Evolutionary conservation across 1,284 basidiomycete species (phyloP), one percentile per base, ranked within the genome.

Genomic region (Afroboletus lepidellus): DNA sequence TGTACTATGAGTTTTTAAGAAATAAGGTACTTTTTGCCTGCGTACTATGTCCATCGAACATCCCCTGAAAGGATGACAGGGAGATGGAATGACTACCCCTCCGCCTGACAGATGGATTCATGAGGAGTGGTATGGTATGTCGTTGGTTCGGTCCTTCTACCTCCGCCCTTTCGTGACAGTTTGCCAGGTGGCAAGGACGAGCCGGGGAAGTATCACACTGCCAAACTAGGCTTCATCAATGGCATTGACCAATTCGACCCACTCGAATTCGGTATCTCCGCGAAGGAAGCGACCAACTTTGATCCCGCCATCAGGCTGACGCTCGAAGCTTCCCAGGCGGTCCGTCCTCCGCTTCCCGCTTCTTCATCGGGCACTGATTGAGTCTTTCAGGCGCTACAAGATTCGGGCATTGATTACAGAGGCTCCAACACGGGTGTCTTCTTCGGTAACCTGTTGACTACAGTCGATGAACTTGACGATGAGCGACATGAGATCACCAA

Each of bases 401-500:
- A 69, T 54, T 69, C 64, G 18, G 67, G 69, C 11, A 53, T 72
- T 5, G 65, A 71, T 48, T 70, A 63, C 55, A 60, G 61, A 42
- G 69, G 62, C 23, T 69, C 64, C 13, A 69, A 67, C 3, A 72
- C 66, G 5, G 69, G 65, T 1, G 67, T 71, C 16, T 71, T 55
- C 47, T 63, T 69, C 34, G 69, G 53, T 16, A 66, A 67, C 46
- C 20, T 66, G 21, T 57, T 64, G 42, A 64, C 59, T 2, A 64
- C 65, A 8, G 54, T 52, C 13, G 61, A 64, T 25, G 65, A 68
- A 52, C 57, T 65, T 7, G 57, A 63, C 27, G 66, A 66, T 20
- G 64, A 66, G 13, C 63, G 64, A 15, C 41, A 52, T 36, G 66
- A 66, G 45, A 54, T 67, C 7, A 53, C 57, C 45, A 67, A 58